phyloP scores from a whole-genome alignment of 1,139 yeast species.

The Candida gigantensis region DNA sequence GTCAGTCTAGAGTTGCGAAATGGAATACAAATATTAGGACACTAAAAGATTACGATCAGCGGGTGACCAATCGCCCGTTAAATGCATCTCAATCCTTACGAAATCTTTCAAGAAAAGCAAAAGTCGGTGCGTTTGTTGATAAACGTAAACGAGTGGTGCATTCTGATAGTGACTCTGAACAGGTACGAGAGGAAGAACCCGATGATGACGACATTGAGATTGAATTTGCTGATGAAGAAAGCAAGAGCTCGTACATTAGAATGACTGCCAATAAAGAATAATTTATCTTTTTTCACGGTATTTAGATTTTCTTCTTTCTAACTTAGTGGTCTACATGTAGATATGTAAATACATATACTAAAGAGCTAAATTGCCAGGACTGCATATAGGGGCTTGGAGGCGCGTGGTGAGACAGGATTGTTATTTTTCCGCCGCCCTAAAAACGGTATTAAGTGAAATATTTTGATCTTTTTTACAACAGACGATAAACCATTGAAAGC shows the following conservation, averaged over 20 bases:
- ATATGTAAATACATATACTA: too few species aligned
- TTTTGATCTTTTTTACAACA: too few species aligned
- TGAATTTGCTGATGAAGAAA: slow-evolving; percentile 14
- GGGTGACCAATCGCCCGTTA: slow-evolving; percentile 7
- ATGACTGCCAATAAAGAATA: neutral
- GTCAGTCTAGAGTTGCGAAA: slow-evolving; percentile 17
- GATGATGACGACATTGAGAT: slow-evolving; percentile 24
- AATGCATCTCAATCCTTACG: slow-evolving; percentile 4
- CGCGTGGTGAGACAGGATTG: too few species aligned
- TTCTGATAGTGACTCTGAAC: slow-evolving; percentile 4
- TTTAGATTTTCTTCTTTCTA: too few species aligned
- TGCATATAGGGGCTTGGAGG: too few species aligned
- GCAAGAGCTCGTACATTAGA: slow-evolving; percentile 6
- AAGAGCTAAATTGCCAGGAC: too few species aligned
- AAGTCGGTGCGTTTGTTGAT: slow-evolving; percentile 1
- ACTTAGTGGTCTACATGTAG: too few species aligned
- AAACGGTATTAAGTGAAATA: too few species aligned
- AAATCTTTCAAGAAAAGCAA: slow-evolving; percentile 8
- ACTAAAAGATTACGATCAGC: slow-evolving; percentile 20
- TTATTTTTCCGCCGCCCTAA: too few species aligned
- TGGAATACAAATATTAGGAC: slow-evolving; percentile 24
- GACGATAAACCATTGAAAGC: too few species aligned
- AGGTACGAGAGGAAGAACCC: slow-evolving; percentile 6
- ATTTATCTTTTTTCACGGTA: too few species aligned
- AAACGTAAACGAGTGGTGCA: slow-evolving; percentile 10